Base-by-base conservation (phyloP, 2,329 filamentous ascomycete genomes). In the Biscogniauxia mediterranea region DNA sequence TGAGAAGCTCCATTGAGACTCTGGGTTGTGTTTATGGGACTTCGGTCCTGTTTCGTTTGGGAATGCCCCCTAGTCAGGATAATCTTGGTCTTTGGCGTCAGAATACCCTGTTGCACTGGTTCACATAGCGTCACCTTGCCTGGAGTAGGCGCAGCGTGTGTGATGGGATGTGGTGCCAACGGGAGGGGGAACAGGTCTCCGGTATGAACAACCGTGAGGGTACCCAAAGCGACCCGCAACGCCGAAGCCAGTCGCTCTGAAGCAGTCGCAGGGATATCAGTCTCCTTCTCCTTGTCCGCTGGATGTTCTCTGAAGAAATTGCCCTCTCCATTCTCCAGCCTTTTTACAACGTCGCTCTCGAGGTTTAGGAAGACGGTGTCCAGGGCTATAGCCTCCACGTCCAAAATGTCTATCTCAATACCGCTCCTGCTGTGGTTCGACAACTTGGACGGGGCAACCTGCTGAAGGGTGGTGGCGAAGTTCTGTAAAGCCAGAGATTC, bases 121-220 rank as follows among this genome's bases (percentile, higher is more conserved):
- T 99, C 95, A 73, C 93, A 98, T n/a, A 96, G 86, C 54, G 91
- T 88, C 63, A 98, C 91, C 76, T 90, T 93, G 51, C 92, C 95
- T 0, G 93, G 92, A 51, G 92, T 91, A 15, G 92, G 86, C 23
- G 91, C 87, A 19, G 91, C 86, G 76, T 97, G 92, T 8, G 93
- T 96, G 65, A 96, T 89, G 13, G 93, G 90, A 75, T 97, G 93
- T 2, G 92, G 86, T 8, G 90, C 86, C 26, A 98, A 81, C 13
- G 92, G 91, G 50, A 99, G 79, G 9, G 85, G 84, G 64, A 90
- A 88, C 56, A 94, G 76, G 74, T 98, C 94, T 20, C 93, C 93
- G 0, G 87, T 83, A 70, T 97, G 95, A 13, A 98, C 86, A 19
- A 99, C 83, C 61, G 85, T 87, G 20, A 93, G 81, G 13, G 85